phyloP scores from a whole-genome alignment of 805 yeast genomes.

The Wickerhamomyces kurtzmanii region DNA sequence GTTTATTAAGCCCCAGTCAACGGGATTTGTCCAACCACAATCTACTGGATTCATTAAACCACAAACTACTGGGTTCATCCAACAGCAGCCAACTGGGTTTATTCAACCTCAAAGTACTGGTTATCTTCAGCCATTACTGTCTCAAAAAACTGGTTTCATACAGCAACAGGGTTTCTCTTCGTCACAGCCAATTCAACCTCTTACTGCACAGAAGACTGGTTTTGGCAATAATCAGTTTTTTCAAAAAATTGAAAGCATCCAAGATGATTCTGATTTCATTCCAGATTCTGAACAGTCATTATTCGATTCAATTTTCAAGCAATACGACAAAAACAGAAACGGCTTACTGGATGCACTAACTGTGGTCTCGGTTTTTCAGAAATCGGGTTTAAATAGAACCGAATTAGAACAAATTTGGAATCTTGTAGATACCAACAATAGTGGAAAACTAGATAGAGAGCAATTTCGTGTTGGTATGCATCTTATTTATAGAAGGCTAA shows the following conservation, averaged over 20 bases:
- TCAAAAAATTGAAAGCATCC: constrained; percentile 21
- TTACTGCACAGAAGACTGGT: constrained; percentile 33
- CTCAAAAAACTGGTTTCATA: constrained; percentile 71
- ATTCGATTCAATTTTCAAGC: constrained; percentile 79
- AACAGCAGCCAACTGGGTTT: constrained; percentile 15
- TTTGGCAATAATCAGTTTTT: constrained; percentile 30
- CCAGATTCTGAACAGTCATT: constrained; percentile 80
- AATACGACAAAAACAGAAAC: constrained; percentile 64
- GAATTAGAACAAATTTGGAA: constrained; percentile 92
- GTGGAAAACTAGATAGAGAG: constrained; percentile 78
- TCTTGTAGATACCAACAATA: constrained; percentile 70
- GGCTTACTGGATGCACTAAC: constrained; percentile 74
- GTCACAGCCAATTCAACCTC: constrained; percentile 21
- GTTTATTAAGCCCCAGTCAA: constrained; percentile 36
- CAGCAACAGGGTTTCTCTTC: constrained; percentile 47
- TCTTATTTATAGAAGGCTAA: constrained; percentile 80
- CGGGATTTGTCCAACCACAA: constrained; percentile 35
- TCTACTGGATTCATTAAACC: constrained; percentile 13
- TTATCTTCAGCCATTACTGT: constrained; percentile 28
- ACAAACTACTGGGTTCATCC: constrained; percentile 21
- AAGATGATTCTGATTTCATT: constrained; percentile 49
- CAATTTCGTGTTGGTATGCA: constrained; percentile 98
- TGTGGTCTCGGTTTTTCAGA: constrained; percentile 81
- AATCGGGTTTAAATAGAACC: constrained; percentile 78
- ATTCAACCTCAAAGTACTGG: constrained; percentile 31